A percentile compares a stretch with the other conserved stretches of the same genome.
These are phyloP conservation scores for Phaeomoniella chlamydospora DNA, from an alignment of 2,329 filamentous ascomycete species.

Conservation along the genomic window DNA sequence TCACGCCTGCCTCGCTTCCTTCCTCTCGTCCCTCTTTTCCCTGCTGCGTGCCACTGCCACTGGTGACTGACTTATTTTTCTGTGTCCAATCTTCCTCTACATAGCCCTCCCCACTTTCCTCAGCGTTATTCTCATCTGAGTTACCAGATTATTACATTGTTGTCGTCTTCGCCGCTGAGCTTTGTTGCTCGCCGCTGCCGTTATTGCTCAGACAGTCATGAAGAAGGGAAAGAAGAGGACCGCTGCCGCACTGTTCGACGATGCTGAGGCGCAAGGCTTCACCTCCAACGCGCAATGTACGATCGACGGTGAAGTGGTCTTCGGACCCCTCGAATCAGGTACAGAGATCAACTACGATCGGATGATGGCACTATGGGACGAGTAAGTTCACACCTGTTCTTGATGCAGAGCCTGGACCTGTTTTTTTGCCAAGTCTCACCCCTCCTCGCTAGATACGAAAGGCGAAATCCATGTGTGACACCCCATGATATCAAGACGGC, in stretches of 20 bases:
- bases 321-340: constrained; percentile 8
- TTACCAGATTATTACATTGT: too few relatives aligned
- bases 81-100: constrained; percentile 3
- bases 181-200: too few relatives aligned
- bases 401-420: constrained; percentile 3
- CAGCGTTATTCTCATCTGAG: too few relatives aligned
- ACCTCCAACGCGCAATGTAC: constrained; percentile 4
- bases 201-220: too few relatives aligned
- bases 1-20: too few relatives aligned
- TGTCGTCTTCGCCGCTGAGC: too few relatives aligned
- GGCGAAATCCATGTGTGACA: constrained; percentile 8
- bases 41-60: too few relatives aligned
- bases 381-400: constrained; percentile 6
- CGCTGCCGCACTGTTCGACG: constrained; percentile 9
- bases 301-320: constrained; percentile 10
- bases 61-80: constrained; percentile 7
- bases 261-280: constrained; percentile 9
- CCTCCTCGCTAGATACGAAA: constrained; percentile 8
- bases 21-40: too few relatives aligned
- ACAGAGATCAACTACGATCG: constrained; percentile 11
- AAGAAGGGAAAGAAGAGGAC: constrained; percentile 6
- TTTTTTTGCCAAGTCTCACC: constrained; percentile 4
- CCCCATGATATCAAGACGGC: constrained; percentile 7
- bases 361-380: constrained; percentile 7
- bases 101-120: constrained; percentile 3